Evolutionary conservation across 2,329 filamentous ascomycete species (phyloP), one percentile per base, ranked within the genome.

Genomic region (Epichloe aotearoae): DNA sequence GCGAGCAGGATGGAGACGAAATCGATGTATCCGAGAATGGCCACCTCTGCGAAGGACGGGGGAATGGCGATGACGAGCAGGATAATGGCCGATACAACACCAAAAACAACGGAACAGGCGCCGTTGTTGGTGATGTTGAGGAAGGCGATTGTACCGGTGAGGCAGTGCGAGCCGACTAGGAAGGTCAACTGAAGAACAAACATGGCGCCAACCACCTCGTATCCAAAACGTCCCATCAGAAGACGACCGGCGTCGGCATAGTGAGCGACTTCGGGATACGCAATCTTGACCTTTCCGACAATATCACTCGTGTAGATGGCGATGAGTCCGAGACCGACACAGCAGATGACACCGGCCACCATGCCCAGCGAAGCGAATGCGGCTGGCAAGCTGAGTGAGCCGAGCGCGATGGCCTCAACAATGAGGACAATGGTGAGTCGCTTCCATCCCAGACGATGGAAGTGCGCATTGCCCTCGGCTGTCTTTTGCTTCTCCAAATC

Each of bases 101-200:
- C 67, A 53, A 73, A 75, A 47, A 70, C 66, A 44, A 74, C 58
- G 19, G 69, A 69, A 64, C 72, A 75, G 15, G 64, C 59, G 46
- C 62, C 76, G 54, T 83, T 74, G 3, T 76, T 64, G 5, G 80
- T 81, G 48, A 87, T 70, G 47, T 74, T 79, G 57, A 81, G 81
- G 65, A 86, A 77, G 56, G 83, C 83, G 58, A 86, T 82, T 34
- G 75, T 76, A 56, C 86, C 86, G 0, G 82, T 85, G 54, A 87
- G 68, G 48, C 84, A 72, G 65, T 88, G 85, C n/a, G 82, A 84
- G 36, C 77, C 81, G 65, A 84, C 81, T 57, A 85, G 75, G 66
- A 88, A 85, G 50, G 83, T 67, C 39, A 87, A 69, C 64, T 86
- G 79, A 17, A 86, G 64, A 10, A 76, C 68, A 57, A 84, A 82